These are phyloP conservation scores for Pichia terricola DNA, from an alignment of 1,139 yeast species.

Conservation along the genomic window DNA sequence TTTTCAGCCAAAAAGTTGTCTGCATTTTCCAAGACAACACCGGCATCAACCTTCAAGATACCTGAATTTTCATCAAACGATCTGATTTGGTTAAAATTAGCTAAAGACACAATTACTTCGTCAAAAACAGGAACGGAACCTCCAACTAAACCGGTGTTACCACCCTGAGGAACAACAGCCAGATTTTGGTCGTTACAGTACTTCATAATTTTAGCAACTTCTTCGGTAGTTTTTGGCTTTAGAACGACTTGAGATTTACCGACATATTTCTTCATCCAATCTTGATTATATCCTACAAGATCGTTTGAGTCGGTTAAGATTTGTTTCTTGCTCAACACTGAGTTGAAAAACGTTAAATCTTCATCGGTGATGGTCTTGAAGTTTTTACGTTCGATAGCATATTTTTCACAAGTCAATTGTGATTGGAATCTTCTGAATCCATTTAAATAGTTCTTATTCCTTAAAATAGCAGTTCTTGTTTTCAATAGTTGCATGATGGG, in stretches of 20 bases:
- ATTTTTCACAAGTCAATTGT: constrained; percentile 11
- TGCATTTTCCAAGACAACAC: constrained; percentile 79
- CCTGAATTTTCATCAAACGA: constrained; percentile 80
- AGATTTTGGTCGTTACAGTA: constrained; percentile 71
- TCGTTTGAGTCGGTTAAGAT: constrained; percentile 50
- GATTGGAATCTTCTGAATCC: background rate
- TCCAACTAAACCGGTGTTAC: constrained; percentile 94
- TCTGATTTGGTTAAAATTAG: constrained; percentile 68
- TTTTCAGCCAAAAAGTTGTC: constrained; percentile 69
- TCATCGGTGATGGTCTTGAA: background rate
- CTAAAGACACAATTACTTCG: constrained; percentile 67
- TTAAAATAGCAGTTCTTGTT: too few relatives aligned
- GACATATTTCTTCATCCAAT: constrained; percentile 91
- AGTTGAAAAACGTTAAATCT: constrained; percentile 49
- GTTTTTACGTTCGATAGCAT: constrained; percentile 10
- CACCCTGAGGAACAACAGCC: constrained; percentile 96
- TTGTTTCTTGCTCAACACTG: constrained; percentile 41
- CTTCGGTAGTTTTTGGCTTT: constrained; percentile 76
- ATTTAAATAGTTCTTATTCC: too few relatives aligned
- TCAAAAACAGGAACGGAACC: constrained; percentile 92
- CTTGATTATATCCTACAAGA: constrained; percentile 70
- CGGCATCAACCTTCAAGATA: constrained; percentile 81
- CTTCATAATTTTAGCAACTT: constrained; percentile 66
- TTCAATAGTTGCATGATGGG: too few relatives aligned
- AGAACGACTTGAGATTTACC: constrained; percentile 79